A percentile compares a stretch with the other conserved stretches of the same genome.
Conservation (phyloP, 306 rosid species). For the Quercus gilva region DNA sequence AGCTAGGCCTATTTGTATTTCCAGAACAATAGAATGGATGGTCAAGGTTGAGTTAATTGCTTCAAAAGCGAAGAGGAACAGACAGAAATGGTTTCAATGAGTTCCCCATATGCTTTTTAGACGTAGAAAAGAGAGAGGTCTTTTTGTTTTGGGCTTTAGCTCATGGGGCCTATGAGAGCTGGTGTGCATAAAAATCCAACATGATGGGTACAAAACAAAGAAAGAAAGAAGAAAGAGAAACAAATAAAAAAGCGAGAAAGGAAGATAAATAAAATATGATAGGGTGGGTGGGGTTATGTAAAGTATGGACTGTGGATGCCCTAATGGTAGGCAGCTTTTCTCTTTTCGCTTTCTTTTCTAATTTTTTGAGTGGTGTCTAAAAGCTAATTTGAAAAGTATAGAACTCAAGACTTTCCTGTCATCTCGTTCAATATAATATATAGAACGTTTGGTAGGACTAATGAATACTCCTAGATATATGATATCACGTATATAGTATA, state of each 20-base stretch:
- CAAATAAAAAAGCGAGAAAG: constrained; percentile 24
- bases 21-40: constrained; percentile 6
- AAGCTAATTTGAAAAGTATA: constrained; percentile 29
- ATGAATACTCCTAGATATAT: too few relatives aligned
- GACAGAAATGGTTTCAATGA: constrained; percentile 18
- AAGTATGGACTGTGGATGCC: constrained; percentile 41
- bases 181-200: constrained; percentile 34
- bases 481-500: too few relatives aligned
- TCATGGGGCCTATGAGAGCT: constrained; percentile 21
- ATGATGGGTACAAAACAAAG: constrained; percentile 19
- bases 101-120: constrained; percentile 18
- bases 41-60: background rate
- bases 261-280: constrained; percentile 25
- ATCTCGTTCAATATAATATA: background rate
- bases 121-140: constrained; percentile 41
- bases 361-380: constrained; percentile 46
- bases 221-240: constrained; percentile 23
- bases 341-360: constrained; percentile 36
- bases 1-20: constrained; percentile 1
- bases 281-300: constrained; percentile 43
- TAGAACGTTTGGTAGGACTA: too few relatives aligned
- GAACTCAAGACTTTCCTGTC: constrained; percentile 6
- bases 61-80: background rate
- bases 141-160: constrained; percentile 33
- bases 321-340: constrained; percentile 61